phyloP scores from a whole-genome alignment of 257 asterid species.

The Euphrasia confusa region DNA sequence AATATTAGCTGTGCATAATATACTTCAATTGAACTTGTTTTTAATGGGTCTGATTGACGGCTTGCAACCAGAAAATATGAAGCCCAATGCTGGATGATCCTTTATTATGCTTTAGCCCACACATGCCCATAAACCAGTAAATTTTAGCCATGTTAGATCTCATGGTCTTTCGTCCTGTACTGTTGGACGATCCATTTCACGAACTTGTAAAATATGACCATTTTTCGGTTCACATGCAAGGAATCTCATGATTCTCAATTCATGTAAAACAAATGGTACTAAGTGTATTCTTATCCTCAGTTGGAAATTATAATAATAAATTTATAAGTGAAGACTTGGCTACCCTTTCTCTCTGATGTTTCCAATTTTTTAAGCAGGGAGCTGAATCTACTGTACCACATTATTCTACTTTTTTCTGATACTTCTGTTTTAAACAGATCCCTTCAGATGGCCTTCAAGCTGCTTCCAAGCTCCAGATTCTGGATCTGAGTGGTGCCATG shows the following conservation, averaged over 20 bases:
- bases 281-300: neutral
- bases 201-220: neutral
- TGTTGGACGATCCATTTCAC: neutral
- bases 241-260: neutral
- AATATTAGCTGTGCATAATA: neutral
- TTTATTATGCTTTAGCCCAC: neutral
- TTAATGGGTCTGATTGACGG: neutral
- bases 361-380: too few species aligned
- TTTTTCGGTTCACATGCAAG: neutral
- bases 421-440: slow-evolving; percentile 41
- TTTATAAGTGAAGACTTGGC: neutral
- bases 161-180: neutral
- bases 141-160: slow-evolving; percentile 2
- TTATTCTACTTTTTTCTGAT: slow-evolving; percentile 18
- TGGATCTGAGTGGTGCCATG: slow-evolving; percentile 78
- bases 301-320: neutral
- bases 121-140: neutral
- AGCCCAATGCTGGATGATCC: neutral
- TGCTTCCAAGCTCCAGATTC: slow-evolving; percentile 73
- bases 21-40: neutral
- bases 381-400: slow-evolving; percentile 14
- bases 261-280: slow-evolving; percentile 6
- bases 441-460: slow-evolving; percentile 72
- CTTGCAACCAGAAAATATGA: neutral
- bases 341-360: too few species aligned